These are phyloP conservation scores for Termitomyces sp. DNA, from an alignment of 768 basidiomycete species.

Conservation along the genomic window DNA sequence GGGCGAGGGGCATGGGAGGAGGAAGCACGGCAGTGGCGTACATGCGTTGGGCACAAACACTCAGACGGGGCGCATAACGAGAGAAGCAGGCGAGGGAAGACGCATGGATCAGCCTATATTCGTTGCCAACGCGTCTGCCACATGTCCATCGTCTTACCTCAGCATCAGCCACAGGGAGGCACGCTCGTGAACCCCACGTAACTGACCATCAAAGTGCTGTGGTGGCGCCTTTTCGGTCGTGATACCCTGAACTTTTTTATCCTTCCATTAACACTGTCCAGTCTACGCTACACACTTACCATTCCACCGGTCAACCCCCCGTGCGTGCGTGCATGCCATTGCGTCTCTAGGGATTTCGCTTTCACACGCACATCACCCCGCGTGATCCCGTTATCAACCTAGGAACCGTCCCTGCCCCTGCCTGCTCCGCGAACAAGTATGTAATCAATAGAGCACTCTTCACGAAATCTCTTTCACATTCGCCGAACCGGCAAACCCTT, in stretches of 20 bases:
- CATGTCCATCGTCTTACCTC: slow-evolving; percentile 17
- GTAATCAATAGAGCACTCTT: background rate
- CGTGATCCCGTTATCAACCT: background rate
- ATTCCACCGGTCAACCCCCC: background rate
- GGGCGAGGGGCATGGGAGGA: slow-evolving; percentile 3
- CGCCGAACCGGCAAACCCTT: background rate
- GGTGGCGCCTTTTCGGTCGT: background rate
- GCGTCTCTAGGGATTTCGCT: background rate
- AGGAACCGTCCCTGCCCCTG: background rate
- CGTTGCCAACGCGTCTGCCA: slow-evolving; percentile 16
- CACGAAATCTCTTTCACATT: background rate
- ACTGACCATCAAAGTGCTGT: background rate
- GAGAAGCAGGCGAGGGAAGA: slow-evolving; percentile 1
- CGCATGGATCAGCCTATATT: slow-evolving; percentile 12
- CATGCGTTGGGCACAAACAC: slow-evolving; percentile 12
- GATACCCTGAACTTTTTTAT: background rate
- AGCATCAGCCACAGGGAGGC: slow-evolving; percentile 12
- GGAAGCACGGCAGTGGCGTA: slow-evolving; percentile 4
- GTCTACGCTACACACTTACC: too few relatives aligned
- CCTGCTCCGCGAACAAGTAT: background rate
- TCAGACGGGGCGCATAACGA: slow-evolving; percentile 12
- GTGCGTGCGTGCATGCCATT: too few relatives aligned
- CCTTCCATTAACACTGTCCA: background rate
- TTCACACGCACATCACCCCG: background rate
- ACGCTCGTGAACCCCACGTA: background rate